These are phyloP conservation scores for Tanozyma kutaoensis DNA, from an alignment of 805 yeast genomes.

Conservation along the genomic window DNA sequence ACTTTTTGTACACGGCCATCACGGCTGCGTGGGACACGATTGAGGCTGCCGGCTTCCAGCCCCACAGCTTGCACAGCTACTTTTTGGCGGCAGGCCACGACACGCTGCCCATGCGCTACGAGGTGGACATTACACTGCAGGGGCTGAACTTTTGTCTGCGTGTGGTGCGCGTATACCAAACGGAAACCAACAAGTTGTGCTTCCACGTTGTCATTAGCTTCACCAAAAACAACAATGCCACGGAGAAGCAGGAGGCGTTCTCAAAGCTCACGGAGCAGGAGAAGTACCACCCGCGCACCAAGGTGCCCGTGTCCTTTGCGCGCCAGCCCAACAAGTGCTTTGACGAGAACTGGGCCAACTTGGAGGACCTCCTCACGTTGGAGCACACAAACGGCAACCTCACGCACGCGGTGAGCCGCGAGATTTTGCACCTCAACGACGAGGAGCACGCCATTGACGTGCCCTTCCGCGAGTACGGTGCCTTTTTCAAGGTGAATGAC, in stretches of 20 bases:
- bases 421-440: constrained; percentile 7
- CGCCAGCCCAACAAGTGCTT: constrained; percentile 9
- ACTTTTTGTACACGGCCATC: constrained; percentile 12
- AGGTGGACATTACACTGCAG: constrained; percentile 9
- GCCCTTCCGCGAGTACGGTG: constrained; percentile 16
- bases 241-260: constrained; percentile 2
- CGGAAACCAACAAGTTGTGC: constrained; percentile 8
- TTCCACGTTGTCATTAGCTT: constrained; percentile 11
- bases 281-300: constrained; percentile 4
- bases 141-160: constrained; percentile 13
- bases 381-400: constrained; percentile 17
- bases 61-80: constrained; percentile 15
- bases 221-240: constrained; percentile 8
- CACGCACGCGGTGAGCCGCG: constrained; percentile 14
- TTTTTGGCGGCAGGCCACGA: constrained; percentile 13
- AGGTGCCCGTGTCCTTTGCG: constrained; percentile 10
- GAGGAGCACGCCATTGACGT: too few species aligned
- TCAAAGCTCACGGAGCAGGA: constrained; percentile 5
- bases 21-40: constrained; percentile 16
- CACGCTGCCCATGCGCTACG: constrained; percentile 12
- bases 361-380: constrained; percentile 5
- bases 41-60: constrained; percentile 8
- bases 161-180: constrained; percentile 11
- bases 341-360: constrained; percentile 6
- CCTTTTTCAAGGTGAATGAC: constrained; percentile 18